phyloP scores from a whole-genome alignment of 192 early-diverging fungal genomes.

The Linnemannia zychae region DNA sequence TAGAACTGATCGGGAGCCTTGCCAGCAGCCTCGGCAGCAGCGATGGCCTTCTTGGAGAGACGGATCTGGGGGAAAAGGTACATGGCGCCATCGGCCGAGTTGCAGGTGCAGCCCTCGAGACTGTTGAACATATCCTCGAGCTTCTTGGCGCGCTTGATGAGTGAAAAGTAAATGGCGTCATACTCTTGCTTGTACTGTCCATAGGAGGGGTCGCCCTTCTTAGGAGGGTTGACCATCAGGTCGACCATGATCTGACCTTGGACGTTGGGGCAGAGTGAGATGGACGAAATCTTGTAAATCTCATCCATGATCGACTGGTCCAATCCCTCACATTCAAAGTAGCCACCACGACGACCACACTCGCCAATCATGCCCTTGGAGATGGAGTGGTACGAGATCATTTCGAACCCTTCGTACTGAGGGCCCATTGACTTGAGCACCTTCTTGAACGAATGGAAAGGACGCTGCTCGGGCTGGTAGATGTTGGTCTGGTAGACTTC shows the following conservation, averaged over 20 bases:
- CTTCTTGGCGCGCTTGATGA: conserved; percentile 80
- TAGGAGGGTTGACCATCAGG: conserved; percentile 93
- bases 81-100: conserved; percentile 94
- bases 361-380: conserved; percentile 99
- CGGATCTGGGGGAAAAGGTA: conserved; percentile 93
- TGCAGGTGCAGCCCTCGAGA: conserved; percentile 88
- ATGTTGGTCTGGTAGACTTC: conserved; percentile 99
- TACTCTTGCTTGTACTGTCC: conserved; percentile 79
- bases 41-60: conserved; percentile 82
- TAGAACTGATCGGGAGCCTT: conserved; percentile 90
- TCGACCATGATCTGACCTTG: conserved; percentile 96
- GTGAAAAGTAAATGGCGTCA: conserved; percentile 80
- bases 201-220: conserved; percentile 83
- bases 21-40: conserved; percentile 74
- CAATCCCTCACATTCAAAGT: conserved; percentile 94
- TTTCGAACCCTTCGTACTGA: conserved; percentile 77
- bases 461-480: conserved; percentile 80
- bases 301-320: conserved; percentile 82
- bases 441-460: conserved; percentile 98
- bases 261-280: conserved; percentile 94
- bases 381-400: conserved; percentile 96
- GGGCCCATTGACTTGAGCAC: conserved; percentile 84
- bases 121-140: conserved; percentile 83
- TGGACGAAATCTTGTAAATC: conserved; percentile 94
- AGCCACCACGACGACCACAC: conserved; percentile 97